phyloP scores from a whole-genome alignment of 176 grass and related monocot genomes.

The Thinopyrum elongatum region DNA sequence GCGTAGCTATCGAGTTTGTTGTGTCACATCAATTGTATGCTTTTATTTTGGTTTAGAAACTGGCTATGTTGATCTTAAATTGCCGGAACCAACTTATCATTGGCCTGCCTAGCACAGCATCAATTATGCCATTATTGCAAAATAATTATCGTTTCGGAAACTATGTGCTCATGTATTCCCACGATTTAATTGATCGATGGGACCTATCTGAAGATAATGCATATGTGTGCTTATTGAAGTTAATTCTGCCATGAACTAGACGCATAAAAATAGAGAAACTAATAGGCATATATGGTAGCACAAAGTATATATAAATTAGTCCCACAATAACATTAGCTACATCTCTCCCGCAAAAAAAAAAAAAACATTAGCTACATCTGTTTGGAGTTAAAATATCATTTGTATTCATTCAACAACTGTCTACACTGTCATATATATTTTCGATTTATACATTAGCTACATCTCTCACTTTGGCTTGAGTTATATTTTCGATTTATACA shows the following conservation, averaged over 20 bases:
- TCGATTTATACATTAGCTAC: neutral
- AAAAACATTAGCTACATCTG: neutral
- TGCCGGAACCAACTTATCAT: conserved; percentile 58
- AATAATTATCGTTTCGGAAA: conserved; percentile 52
- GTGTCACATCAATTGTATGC: conserved; percentile 33
- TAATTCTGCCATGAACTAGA: neutral
- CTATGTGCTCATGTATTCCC: conserved; percentile 37
- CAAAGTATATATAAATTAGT: neutral
- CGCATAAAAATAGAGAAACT: neutral
- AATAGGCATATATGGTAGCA: neutral
- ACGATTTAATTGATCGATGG: conserved; percentile 22
- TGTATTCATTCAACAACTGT: neutral
- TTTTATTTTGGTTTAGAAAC: conserved; percentile 54
- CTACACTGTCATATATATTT: neutral
- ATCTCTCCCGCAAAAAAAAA: neutral
- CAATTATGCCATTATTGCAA: conserved; percentile 37
- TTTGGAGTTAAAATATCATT: conserved; percentile 15
- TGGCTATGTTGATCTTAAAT: conserved; percentile 48
- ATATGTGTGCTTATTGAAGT: neutral
- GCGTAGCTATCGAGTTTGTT: conserved; percentile 48
- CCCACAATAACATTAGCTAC: neutral
- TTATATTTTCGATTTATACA: neutral
- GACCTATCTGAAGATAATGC: conserved; percentile 30
- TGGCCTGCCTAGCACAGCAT: conserved; percentile 43
- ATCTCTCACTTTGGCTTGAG: neutral